phyloP scores from a whole-genome alignment of 805 yeast genomes.

The Torulaspora gathmanii region DNA sequence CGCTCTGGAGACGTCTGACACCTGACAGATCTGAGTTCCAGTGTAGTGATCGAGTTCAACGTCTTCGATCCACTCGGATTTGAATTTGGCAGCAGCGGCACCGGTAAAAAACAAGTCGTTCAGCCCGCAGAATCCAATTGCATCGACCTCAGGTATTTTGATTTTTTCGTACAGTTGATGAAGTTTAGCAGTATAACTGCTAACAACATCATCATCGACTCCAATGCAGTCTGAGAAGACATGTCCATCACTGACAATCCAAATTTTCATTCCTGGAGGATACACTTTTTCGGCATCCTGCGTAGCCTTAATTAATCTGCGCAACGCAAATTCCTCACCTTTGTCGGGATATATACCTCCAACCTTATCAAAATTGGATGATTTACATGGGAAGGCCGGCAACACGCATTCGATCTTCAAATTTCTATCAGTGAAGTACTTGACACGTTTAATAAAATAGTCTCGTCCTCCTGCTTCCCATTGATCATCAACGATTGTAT shows the following conservation, averaged over 20 bases:
- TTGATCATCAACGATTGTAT: constrained; percentile 43
- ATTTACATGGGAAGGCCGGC: constrained; percentile 64
- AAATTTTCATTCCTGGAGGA: constrained; percentile 51
- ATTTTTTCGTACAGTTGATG: constrained; percentile 41
- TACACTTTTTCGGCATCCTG: constrained; percentile 39
- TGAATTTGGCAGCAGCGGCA: constrained; percentile 25
- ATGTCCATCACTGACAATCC: constrained; percentile 61
- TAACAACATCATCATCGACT: constrained; percentile 53
- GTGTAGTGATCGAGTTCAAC: constrained; percentile 37
- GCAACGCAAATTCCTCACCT: constrained; percentile 46
- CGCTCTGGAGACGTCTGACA: constrained; percentile 39
- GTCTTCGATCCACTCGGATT: constrained; percentile 31
- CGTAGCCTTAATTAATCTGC: constrained; percentile 37
- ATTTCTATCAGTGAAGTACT: constrained; percentile 47
- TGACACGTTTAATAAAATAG: constrained; percentile 40
- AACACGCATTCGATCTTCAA: constrained; percentile 50
- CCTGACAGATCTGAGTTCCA: constrained; percentile 37
- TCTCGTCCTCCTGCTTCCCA: constrained; percentile 47
- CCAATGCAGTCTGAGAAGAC: constrained; percentile 63
- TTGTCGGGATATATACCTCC: constrained; percentile 47
- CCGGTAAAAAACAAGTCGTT: constrained; percentile 40
- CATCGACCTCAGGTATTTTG: constrained; percentile 32
- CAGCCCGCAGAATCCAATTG: constrained; percentile 41
- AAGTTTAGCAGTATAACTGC: constrained; percentile 43
- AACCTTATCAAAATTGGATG: constrained; percentile 53